phyloP scores from a whole-genome alignment of 2,329 filamentous ascomycete genomes.

The Exophiala sp. region DNA sequence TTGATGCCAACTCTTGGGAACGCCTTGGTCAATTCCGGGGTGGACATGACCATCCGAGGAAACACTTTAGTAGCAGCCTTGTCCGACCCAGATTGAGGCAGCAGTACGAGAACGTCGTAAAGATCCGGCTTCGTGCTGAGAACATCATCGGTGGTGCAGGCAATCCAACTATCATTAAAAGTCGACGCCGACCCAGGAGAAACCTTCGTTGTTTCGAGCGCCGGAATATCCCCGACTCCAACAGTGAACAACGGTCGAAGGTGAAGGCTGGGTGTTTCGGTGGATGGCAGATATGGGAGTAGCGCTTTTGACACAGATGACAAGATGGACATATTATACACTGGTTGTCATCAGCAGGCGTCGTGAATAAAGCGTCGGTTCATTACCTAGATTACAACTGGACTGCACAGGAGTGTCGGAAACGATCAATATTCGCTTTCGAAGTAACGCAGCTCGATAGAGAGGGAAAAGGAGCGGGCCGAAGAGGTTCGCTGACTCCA shows the following conservation, averaged over 20 bases:
- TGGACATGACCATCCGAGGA: constrained; percentile 63
- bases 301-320: constrained; percentile 77
- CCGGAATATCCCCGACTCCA: constrained; percentile 85
- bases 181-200: constrained; percentile 34
- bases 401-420: constrained; percentile 78
- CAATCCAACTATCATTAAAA: constrained; percentile 67
- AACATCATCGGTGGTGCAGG: constrained; percentile 92
- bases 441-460: constrained; percentile 75
- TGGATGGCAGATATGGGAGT: constrained; percentile 60
- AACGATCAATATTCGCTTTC: constrained; percentile 82
- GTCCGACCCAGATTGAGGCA: constrained; percentile 58
- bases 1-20: constrained; percentile 60
- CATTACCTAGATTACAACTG: constrained; percentile 78
- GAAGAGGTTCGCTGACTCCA: constrained; percentile 70
- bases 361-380: constrained; percentile 16
- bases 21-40: constrained; percentile 25
- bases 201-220: constrained; percentile 47
- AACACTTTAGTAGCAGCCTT: constrained; percentile 56
- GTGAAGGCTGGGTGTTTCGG: constrained; percentile 55
- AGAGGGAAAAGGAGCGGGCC: constrained; percentile 89
- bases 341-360: constrained; percentile 41
- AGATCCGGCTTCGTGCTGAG: constrained; percentile 77
- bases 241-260: constrained; percentile 84
- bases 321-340: constrained; percentile 89
- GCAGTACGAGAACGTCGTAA: constrained; percentile 82